Evolutionary conservation across 2,329 filamentous ascomycete species (phyloP).

Genomic region (Rachicladosporium sp.): DNA sequence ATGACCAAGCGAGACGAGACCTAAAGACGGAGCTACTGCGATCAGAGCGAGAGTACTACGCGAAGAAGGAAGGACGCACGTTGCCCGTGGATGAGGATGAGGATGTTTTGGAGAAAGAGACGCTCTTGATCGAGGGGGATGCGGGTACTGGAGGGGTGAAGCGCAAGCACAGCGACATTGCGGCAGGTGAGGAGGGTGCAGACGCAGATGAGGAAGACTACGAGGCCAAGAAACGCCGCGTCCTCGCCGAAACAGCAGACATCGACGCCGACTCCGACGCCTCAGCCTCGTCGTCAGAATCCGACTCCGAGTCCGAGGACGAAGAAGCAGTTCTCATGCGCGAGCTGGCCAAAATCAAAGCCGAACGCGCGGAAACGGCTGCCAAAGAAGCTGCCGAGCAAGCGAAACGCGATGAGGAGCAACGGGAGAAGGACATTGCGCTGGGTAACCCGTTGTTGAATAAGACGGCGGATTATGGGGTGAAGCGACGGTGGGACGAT

Average conservation of each 20-base stretch:
- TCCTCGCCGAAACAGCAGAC: conserved; percentile 80
- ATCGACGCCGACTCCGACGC: conserved; percentile 68
- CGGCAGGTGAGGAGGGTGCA: conserved; percentile 39
- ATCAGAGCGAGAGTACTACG: conserved; percentile 77
- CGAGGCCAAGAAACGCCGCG: conserved; percentile 70
- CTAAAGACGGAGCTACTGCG: conserved; percentile 79
- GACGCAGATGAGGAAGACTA: conserved; percentile 42
- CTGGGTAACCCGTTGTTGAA: conserved; percentile 88
- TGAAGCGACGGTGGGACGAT: conserved; percentile 92
- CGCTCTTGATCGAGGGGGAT: conserved; percentile 40
- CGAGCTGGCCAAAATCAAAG: conserved; percentile 87
- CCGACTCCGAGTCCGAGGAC: conserved; percentile 60
- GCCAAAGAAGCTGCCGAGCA: conserved; percentile 73
- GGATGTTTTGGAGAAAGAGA: conserved; percentile 8
- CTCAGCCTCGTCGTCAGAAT: conserved; percentile 17
- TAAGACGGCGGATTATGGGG: conserved; percentile 62
- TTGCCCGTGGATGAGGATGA: conserved; percentile 21
- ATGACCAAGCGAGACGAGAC: conserved; percentile 59
- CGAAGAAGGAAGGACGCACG: conserved; percentile 61
- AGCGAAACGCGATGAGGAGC: conserved; percentile 68
- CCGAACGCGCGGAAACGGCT: conserved; percentile 67
- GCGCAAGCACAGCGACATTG: conserved; percentile 26
- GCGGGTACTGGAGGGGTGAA: conserved; percentile 21
- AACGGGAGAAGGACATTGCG: conserved; percentile 78
- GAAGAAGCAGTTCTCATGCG: conserved; percentile 81